A percentile compares a stretch with the other conserved stretches of the same genome.
Conservation (phyloP, 2,329 filamentous ascomycete genomes). For the Colletotrichum chrysophilum region DNA sequence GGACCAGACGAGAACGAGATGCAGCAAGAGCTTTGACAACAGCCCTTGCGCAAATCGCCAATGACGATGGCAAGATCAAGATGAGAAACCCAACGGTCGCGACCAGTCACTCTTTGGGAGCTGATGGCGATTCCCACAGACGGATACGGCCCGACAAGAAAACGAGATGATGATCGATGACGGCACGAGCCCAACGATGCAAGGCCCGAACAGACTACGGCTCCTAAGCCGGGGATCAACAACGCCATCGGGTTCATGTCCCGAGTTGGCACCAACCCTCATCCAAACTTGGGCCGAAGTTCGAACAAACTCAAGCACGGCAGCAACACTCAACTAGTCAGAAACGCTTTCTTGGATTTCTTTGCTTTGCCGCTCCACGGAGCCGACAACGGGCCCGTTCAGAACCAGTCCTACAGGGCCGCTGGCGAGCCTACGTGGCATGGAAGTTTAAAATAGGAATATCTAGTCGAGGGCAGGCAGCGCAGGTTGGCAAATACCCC, state of each 20-base stretch:
- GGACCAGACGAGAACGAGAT: neutral
- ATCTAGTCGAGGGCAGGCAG: neutral
- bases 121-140: neutral
- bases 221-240: neutral
- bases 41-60: neutral
- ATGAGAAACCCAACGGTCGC: neutral
- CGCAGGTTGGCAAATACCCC: neutral
- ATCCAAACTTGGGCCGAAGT: neutral
- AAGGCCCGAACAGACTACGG: neutral
- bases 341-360: neutral
- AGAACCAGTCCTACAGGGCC: neutral
- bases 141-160: neutral
- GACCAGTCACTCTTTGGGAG: neutral
- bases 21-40: neutral
- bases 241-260: neutral
- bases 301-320: neutral
- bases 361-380: neutral
- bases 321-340: neutral
- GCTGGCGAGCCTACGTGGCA: neutral
- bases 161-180: neutral
- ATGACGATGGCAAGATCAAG: neutral
- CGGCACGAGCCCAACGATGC: neutral
- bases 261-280: neutral
- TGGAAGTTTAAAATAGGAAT: neutral
- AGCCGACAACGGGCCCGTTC: neutral